These are phyloP conservation scores for Irpex rosettiformis DNA, from an alignment of 1,284 basidiomycete genomes.

Conservation along the genomic window DNA sequence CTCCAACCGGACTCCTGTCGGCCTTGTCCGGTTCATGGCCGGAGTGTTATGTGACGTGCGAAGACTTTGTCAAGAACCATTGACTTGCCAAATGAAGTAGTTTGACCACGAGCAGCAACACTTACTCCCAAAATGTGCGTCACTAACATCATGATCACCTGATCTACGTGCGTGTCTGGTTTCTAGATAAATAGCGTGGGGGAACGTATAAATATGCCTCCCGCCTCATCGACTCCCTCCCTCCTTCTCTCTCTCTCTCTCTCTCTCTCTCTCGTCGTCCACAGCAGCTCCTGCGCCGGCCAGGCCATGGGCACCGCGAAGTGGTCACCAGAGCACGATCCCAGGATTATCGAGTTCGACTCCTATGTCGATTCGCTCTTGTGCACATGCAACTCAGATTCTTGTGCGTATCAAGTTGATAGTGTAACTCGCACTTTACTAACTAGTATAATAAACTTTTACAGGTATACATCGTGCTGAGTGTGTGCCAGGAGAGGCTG, in stretches of 20 bases:
- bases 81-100: no score
- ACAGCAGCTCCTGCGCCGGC: no score
- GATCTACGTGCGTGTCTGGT: no score
- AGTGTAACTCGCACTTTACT: background rate
- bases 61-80: no score
- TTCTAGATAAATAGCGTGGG: no score
- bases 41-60: no score
- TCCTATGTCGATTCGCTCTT: background rate
- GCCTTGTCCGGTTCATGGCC: background rate
- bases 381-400: background rate
- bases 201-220: no score
- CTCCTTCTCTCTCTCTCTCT: background rate
- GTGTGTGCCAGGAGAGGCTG: background rate
- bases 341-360: background rate
- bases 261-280: no score
- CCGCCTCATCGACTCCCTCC: background rate
- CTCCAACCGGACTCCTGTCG: background rate
- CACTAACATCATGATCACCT: no score
- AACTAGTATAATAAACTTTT: background rate
- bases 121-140: no score
- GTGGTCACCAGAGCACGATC: background rate
- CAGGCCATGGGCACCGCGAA: background rate
- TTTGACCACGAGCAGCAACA: no score
- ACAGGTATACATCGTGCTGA: background rate
- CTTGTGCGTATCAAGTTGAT: background rate